Conservation (phyloP, 148 eudicot species). For the Silene latifolia region DNA sequence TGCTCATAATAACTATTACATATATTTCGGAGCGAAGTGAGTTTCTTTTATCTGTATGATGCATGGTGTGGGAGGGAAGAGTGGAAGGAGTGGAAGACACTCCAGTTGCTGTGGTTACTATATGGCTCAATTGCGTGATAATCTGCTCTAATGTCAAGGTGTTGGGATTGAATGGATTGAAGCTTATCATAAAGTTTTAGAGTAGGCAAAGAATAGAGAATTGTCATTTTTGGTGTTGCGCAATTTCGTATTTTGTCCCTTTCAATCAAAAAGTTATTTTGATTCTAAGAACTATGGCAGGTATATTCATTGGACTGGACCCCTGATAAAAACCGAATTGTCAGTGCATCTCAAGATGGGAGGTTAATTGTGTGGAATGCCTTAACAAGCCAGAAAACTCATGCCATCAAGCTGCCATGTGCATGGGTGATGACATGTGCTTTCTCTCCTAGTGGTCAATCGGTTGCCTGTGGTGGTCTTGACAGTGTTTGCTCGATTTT, state of each 20-base stretch:
- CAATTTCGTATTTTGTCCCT: neutral
- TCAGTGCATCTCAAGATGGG: conserved; percentile 99
- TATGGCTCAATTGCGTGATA: conserved; percentile 1
- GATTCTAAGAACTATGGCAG: conserved; percentile 31
- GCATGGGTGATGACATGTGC: conserved; percentile 99
- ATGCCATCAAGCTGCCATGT: conserved; percentile 93
- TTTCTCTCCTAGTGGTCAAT: conserved; percentile 88
- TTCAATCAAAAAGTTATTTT: neutral
- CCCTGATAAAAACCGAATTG: conserved; percentile 84
- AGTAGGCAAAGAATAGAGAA: neutral
- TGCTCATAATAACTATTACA: neutral
- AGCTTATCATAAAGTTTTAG: neutral
- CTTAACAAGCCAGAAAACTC: conserved; percentile 96
- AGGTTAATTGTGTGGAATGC: conserved; percentile 97
- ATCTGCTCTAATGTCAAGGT: neutral
- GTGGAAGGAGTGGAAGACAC: no score
- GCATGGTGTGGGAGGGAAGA: neutral
- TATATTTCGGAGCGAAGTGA: neutral
- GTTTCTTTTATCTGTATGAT: neutral
- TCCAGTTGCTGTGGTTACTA: neutral
- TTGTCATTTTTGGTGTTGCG: neutral
- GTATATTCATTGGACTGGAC: conserved; percentile 98
- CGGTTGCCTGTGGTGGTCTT: conserved; percentile 98
- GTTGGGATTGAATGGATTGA: neutral
- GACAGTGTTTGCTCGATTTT: conserved; percentile 91